Conservation (phyloP, 805 yeast genomes). For the Yarrowia keelungensis region DNA sequence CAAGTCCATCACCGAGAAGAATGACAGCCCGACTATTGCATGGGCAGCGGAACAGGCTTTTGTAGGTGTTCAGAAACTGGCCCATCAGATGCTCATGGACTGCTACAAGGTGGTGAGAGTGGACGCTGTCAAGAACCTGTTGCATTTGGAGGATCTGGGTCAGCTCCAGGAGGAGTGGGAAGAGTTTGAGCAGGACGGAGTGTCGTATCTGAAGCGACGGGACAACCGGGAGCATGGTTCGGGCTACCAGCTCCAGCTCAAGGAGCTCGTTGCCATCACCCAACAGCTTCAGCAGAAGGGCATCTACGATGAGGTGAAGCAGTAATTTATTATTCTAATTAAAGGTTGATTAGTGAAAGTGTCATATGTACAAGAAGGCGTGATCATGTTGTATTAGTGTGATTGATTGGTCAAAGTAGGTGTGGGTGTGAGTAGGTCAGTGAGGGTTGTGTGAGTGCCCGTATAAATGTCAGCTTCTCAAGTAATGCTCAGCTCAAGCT, state of each 20-base stretch:
- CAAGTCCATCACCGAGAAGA: background rate
- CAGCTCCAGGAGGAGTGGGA: constrained; percentile 26
- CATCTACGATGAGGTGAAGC: constrained; percentile 15
- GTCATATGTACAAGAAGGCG: too few species aligned
- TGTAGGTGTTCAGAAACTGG: constrained; percentile 5
- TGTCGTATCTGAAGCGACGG: constrained; percentile 14
- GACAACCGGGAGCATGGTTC: constrained; percentile 5
- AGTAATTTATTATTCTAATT: constrained; percentile 12
- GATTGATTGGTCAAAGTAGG: too few species aligned
- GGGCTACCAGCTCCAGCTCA: constrained; percentile 21
- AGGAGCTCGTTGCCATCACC: constrained; percentile 26
- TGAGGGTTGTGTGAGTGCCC: too few species aligned
- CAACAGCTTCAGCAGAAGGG: constrained; percentile 25
- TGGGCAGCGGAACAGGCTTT: constrained; percentile 33
- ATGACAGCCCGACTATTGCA: background rate
- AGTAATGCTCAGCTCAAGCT: background rate
- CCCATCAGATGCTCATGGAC: constrained; percentile 11
- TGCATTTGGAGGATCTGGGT: constrained; percentile 11
- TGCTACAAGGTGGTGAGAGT: constrained; percentile 22
- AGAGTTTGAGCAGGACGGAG: constrained; percentile 28
- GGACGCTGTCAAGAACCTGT: constrained; percentile 12
- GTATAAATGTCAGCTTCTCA: too few species aligned
- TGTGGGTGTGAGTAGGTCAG: too few species aligned
- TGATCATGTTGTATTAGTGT: too few species aligned
- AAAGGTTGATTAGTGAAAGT: too few species aligned